These are phyloP conservation scores for Dryadomyces quercus-mongolicae DNA, from an alignment of 2,329 filamentous ascomycete genomes.

Conservation along the genomic window DNA sequence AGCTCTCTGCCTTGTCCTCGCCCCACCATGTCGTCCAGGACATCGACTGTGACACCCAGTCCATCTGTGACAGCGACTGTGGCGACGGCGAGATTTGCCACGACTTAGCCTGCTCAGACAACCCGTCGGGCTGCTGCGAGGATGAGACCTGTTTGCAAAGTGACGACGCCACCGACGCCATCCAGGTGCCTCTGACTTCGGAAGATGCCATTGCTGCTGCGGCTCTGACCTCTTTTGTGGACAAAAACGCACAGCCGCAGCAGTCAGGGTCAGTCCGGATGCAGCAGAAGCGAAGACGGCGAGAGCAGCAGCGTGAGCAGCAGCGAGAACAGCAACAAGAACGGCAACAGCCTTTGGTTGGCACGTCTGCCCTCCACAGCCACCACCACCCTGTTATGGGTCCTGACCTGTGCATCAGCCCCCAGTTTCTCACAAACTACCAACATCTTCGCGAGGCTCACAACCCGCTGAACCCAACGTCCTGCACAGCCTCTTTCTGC, in stretches of 20 bases:
- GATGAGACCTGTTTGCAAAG: conserved; percentile 11
- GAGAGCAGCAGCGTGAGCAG: neutral
- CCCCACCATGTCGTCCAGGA: neutral
- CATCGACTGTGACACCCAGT: conserved; percentile 6
- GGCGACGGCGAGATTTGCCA: conserved; percentile 11
- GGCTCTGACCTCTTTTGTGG: conserved; percentile 10
- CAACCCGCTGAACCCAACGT: conserved; percentile 10
- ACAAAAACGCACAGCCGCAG: neutral
- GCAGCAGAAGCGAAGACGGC: neutral
- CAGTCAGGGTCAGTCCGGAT: neutral
- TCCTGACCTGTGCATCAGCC: conserved; percentile 11
- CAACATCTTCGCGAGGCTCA: conserved; percentile 12
- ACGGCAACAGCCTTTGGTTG: neutral
- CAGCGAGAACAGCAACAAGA: neutral
- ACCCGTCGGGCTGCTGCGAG: conserved; percentile 12
- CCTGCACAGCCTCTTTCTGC: conserved; percentile 9
- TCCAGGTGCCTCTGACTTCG: neutral
- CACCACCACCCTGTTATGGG: conserved; percentile 3
- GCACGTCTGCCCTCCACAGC: neutral
- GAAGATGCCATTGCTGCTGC: conserved; percentile 13
- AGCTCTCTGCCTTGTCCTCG: conserved; percentile 9
- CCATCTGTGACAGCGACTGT: conserved; percentile 13
- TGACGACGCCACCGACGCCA: neutral
- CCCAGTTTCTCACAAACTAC: conserved; percentile 13
- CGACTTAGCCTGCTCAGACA: conserved; percentile 10